Base-by-base conservation (phyloP, 2,329 filamentous ascomycete genomes). In the Colletotrichum agaves region DNA sequence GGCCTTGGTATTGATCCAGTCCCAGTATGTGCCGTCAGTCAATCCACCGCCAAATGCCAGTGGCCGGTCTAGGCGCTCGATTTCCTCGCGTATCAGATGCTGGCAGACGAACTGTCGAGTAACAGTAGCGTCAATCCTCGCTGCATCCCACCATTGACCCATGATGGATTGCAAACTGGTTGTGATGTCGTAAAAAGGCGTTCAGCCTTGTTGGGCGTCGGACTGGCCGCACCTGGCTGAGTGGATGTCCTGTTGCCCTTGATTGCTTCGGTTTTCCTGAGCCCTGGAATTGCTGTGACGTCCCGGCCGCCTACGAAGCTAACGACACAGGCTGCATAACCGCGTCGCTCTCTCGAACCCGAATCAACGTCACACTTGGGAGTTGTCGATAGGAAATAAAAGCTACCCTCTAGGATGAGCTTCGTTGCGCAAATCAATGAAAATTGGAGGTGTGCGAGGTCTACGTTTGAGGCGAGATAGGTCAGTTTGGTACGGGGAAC, bases 1-100 rank as follows among this genome's bases (percentile, higher is more conserved):
- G 6, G 90, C 89, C 72, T 90, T 90, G 62, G 87, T 81, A 52
- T 91, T 80, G 64, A 94, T 93, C 90, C 91, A 93, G 75, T 93
- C 91, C 82, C 91, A 89, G 75, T 94, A 94, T 1, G 91, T 93
- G 70, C 90, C 87, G 76, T 93, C 88, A 4, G 91, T 93, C 63
- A 87, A 77, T 62, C 87, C 88, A 72, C 89, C 89, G 33, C 91
- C 91, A 76, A 93, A 93, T 12, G 83, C 86, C 52, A 93, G 81
- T 8, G 88, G 87, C 44, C 82, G 81, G 73, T 91, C 85, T 52
- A 94, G 80, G 61, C 86, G 86, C 62, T 85, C 82, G 71, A 88
- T 83, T 77, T 92, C 90, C 69, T 88, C 84, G 44, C 87, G 85
- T 53, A 86, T 82, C 46, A 94, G 82, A 66, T 91, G 87, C 44